Evolutionary conservation across 1,284 basidiomycete genomes (phyloP).

Genomic region (Salmacisia buchloeana): DNA sequence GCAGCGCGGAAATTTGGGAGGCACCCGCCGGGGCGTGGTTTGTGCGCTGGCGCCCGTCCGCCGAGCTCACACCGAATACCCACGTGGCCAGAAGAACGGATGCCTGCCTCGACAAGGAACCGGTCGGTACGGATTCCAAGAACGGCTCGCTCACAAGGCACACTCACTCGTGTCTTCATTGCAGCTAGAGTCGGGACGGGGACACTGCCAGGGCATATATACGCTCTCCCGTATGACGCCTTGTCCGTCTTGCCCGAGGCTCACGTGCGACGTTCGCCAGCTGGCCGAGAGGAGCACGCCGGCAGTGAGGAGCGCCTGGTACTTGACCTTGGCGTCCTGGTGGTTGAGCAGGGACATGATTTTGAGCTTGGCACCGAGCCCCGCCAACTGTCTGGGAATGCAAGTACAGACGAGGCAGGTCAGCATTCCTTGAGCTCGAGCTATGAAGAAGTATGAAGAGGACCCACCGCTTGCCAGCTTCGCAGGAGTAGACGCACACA

Average conservation of each 20-base stretch:
- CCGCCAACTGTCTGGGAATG: slow-evolving; percentile 63
- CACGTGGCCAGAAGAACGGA: too few species aligned
- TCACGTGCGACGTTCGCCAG: slow-evolving; percentile 19
- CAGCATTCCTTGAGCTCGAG: not conserved
- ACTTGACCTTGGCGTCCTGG: slow-evolving; percentile 78
- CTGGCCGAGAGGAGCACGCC: slow-evolving; percentile 39
- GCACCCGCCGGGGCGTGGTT: too few species aligned
- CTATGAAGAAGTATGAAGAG: not conserved
- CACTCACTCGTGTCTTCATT: too few species aligned
- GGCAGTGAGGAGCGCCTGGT: slow-evolving; percentile 64
- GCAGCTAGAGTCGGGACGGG: too few species aligned
- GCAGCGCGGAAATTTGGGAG: not conserved
- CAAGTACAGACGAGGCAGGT: not conserved
- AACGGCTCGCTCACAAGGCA: too few species aligned
- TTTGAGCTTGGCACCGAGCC: slow-evolving; percentile 77
- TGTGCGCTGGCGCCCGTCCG: too few species aligned
- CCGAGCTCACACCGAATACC: too few species aligned
- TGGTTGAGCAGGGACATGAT: slow-evolving; percentile 95
- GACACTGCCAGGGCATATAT: too few species aligned
- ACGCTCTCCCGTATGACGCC: too few species aligned
- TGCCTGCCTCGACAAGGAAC: too few species aligned
- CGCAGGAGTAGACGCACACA: slow-evolving; percentile 41
- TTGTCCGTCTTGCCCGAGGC: not conserved
- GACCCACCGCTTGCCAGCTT: slow-evolving; percentile 31
- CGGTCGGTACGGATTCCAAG: too few species aligned